phyloP scores from a whole-genome alignment of 1,139 yeast species.

The Zygosaccharomyces sapae region DNA sequence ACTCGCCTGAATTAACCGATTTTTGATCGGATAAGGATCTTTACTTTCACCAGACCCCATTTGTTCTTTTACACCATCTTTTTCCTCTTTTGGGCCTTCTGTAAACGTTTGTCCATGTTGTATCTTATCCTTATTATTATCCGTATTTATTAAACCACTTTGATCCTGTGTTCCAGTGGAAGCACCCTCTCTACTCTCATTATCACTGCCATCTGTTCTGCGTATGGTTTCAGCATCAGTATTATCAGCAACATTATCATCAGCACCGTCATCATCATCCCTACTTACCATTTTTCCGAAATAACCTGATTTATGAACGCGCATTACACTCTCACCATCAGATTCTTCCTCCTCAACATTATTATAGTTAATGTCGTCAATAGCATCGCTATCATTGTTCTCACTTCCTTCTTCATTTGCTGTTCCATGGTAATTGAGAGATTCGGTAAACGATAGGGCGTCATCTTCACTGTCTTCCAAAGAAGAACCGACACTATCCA shows the following conservation, averaged over 20 bases:
- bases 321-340: slow-evolving; percentile 14
- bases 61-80: slow-evolving; percentile 7
- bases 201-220: not conserved
- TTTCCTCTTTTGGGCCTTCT: not conserved
- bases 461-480: slow-evolving; percentile 19
- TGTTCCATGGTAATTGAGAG: slow-evolving; percentile 12
- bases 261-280: slow-evolving; percentile 14
- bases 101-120: not conserved
- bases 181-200: slow-evolving; percentile 2
- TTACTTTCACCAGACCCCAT: slow-evolving; percentile 9
- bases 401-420: slow-evolving; percentile 12
- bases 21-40: slow-evolving; percentile 13
- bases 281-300: slow-evolving; percentile 24
- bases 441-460: slow-evolving; percentile 20
- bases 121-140: not conserved
- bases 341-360: slow-evolving; percentile 9
- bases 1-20: slow-evolving; percentile 22
- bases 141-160: slow-evolving; percentile 4
- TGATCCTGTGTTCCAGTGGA: slow-evolving; percentile 6
- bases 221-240: slow-evolving; percentile 12
- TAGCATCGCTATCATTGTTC: slow-evolving; percentile 6
- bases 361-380: slow-evolving; percentile 19
- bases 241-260: too few species aligned
- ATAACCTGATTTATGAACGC: slow-evolving; percentile 27
- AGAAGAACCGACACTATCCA: slow-evolving; percentile 2